Evolutionary conservation across 2,329 filamentous ascomycete species (phyloP).

Genomic region (Didymosphaeria variabile): DNA sequence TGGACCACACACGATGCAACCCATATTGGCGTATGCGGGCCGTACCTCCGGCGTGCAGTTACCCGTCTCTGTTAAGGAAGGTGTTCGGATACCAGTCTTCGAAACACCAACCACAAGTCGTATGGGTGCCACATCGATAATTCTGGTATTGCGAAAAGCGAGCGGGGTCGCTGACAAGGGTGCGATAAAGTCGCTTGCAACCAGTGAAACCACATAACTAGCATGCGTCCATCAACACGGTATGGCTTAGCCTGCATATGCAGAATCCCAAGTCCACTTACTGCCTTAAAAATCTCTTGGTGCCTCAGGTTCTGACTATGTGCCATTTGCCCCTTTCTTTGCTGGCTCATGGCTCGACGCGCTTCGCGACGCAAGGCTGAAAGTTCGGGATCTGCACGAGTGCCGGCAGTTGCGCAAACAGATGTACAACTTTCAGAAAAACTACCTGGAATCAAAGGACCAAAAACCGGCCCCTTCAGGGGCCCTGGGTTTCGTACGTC

Average conservation of each 20-base stretch:
- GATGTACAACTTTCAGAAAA: not conserved
- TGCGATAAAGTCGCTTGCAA: not conserved
- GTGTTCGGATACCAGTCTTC: not conserved
- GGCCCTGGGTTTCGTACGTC: not conserved
- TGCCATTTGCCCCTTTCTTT: not conserved
- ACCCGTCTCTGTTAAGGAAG: not conserved
- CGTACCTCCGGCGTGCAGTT: not conserved
- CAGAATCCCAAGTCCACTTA: not conserved
- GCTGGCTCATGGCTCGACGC: not conserved
- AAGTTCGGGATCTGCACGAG: not conserved
- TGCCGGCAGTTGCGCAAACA: not conserved
- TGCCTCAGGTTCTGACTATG: not conserved
- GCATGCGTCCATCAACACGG: not conserved
- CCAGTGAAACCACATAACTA: not conserved
- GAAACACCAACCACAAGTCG: not conserved
- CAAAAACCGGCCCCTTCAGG: not conserved
- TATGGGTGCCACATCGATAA: not conserved
- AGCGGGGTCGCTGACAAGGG: conserved; percentile 4
- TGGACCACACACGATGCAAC: not conserved
- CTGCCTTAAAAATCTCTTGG: not conserved
- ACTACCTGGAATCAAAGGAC: not conserved
- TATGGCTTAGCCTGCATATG: not conserved
- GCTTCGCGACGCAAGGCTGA: not conserved
- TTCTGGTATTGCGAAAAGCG: not conserved
- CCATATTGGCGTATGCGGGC: not conserved